Base-by-base conservation (phyloP, 2,329 filamentous ascomycete genomes). In the Byssochlamys sp. region DNA sequence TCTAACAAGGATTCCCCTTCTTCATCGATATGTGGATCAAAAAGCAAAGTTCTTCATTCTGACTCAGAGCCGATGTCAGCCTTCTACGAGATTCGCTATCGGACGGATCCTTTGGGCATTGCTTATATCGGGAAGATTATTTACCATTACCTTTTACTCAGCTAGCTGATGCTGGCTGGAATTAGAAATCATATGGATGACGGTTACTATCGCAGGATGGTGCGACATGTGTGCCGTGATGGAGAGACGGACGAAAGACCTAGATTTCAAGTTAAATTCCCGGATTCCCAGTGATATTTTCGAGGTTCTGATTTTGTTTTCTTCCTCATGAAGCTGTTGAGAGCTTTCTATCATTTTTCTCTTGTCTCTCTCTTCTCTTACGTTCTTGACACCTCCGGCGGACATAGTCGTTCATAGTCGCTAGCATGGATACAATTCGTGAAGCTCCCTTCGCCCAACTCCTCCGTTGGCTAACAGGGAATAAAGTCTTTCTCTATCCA, bases 401-500 rank as follows among this genome's bases (percentile, higher is more conserved):
- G 39, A 7, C 39, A 45, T 45, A 45, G n/a, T 7, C 39, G 39
- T 45, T 45, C 39, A 45, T 24, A 19, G 6, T 45, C n/a, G n/a
- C 19, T 14, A 45, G n/a, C 49, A 66, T 66, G 62, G 58, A 60
- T 14, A 57, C 63, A 51, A 57, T 78, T 26, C 70, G 77, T 48
- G 78, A 80, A 57, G 73, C 77, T 28, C 70, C 76, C 10, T 72
- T 79, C 53, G 78, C 78, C 56, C 77, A 79, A 63, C 25, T 77
- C 14, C 59, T 80, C n/a, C 73, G 78, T 19, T 73, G 71, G 35
- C 56, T 77, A 14, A 75, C 77, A 2, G 61, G 69, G 1, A 75
- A 75, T 52, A 73, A 73, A 56, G 65, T 74, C 35, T 70, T 80
- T 29, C 64, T 73, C 57, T 81, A 78, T 58, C 71, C 73, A 29